Evolutionary conservation across 2,329 filamentous ascomycete genomes (phyloP).

Genomic region (Sphaceloma murrayae): DNA sequence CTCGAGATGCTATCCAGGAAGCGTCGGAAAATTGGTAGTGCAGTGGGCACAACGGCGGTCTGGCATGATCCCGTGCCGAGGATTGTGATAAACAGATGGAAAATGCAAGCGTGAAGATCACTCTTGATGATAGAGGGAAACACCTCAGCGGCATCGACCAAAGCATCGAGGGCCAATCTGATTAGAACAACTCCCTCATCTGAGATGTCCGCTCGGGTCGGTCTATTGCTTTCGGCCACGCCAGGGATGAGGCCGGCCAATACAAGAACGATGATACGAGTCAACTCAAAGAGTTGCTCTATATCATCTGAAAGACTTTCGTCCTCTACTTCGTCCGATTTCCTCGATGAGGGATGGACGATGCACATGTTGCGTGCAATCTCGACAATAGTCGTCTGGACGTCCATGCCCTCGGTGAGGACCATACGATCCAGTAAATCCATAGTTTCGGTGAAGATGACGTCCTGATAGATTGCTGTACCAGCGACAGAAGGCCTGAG

Average conservation of each 20-base stretch:
- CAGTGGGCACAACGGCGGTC: slow-evolving; percentile 76
- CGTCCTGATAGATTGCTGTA: slow-evolving; percentile 90
- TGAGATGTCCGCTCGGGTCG: slow-evolving; percentile 53
- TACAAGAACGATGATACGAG: slow-evolving; percentile 89
- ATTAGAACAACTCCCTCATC: slow-evolving; percentile 80
- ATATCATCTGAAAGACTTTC: slow-evolving; percentile 89
- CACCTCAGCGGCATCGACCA: slow-evolving; percentile 89
- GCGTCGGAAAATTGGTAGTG: slow-evolving; percentile 81
- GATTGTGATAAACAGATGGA: slow-evolving; percentile 93
- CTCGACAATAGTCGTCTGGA: slow-evolving; percentile 87
- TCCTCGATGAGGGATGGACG: slow-evolving; percentile 76
- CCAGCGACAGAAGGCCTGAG: slow-evolving; percentile 88
- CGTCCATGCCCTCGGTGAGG: slow-evolving; percentile 77
- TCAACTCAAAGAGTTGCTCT: slow-evolving; percentile 94
- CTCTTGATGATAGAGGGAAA: slow-evolving; percentile 96
- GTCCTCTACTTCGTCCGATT: slow-evolving; percentile 38
- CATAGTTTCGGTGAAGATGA: slow-evolving; percentile 95
- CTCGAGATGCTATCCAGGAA: slow-evolving; percentile 69
- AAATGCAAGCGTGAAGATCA: slow-evolving; percentile 88
- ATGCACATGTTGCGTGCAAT: slow-evolving; percentile 86
- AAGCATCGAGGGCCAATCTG: slow-evolving; percentile 67
- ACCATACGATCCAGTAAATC: slow-evolving; percentile 88
- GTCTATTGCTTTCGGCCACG: slow-evolving; percentile 48
- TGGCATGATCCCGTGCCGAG: slow-evolving; percentile 82
- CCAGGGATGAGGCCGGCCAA: slow-evolving; percentile 81